Evolutionary conservation across 768 basidiomycete species (phyloP).

Genomic region (Boletus subcaerulescens): DNA sequence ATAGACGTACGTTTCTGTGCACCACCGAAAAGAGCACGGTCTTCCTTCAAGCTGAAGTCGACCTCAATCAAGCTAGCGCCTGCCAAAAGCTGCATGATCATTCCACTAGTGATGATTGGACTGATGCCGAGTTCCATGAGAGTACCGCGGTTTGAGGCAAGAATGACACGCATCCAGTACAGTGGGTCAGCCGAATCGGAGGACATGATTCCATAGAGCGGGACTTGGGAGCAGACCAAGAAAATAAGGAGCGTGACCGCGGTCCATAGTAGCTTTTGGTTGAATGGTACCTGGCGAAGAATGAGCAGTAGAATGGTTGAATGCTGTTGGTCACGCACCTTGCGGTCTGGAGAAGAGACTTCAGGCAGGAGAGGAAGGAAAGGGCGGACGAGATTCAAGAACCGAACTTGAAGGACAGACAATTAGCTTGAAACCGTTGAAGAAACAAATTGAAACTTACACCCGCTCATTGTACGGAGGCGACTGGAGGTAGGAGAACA

Average conservation of each 20-base stretch:
- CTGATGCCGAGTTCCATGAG: constrained; percentile 99
- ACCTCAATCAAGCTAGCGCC: constrained; percentile 98
- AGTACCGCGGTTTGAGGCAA: constrained; percentile 97
- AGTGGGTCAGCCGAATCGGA: constrained; percentile 98
- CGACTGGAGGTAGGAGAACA: constrained; percentile 18
- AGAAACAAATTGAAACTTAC: constrained; percentile 42
- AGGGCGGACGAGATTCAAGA: constrained; percentile 96
- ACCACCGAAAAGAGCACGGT: constrained; percentile 90
- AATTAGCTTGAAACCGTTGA: background rate
- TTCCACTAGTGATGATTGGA: constrained; percentile 96
- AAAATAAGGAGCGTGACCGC: constrained; percentile 99
- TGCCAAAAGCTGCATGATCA: constrained; percentile 99
- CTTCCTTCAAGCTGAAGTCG: constrained; percentile 96
- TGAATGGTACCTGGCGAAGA: constrained; percentile 80
- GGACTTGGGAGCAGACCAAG: constrained; percentile 98
- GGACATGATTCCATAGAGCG: constrained; percentile 99
- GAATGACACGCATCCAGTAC: constrained; percentile 99
- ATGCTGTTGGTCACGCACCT: constrained; percentile 47
- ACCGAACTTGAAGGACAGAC: constrained; percentile 58
- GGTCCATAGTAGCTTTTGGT: constrained; percentile 98
- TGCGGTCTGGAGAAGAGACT: constrained; percentile 96
- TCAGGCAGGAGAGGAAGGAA: constrained; percentile 97
- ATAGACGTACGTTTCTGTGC: constrained; percentile 87
- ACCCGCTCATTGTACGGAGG: constrained; percentile 68
- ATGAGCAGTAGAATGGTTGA: constrained; percentile 2